Base-by-base conservation (phyloP, 805 yeast genomes). In the Pichia gijzeniarum region DNA sequence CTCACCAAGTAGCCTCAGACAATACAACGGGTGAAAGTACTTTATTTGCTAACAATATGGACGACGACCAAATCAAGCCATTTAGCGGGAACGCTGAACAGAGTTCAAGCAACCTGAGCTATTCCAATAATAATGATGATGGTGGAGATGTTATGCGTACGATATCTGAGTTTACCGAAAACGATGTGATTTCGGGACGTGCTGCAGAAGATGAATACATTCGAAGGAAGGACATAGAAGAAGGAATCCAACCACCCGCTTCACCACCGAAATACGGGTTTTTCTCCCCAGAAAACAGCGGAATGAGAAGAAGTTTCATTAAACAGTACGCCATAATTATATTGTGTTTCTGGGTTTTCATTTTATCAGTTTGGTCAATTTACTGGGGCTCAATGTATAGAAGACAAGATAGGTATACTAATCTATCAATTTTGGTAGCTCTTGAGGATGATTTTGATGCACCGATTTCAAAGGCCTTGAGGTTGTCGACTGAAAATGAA, bases 381-480 rank as follows among this genome's bases (percentile, higher is more conserved):
- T 65, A 74, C 64, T 73, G 84, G 84, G 73, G 74, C 35, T 62
- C 73, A 38, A 60, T 65, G 63, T 64, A 58, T 62, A 33, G 61
- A 8, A 55, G 73, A 48, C 31, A 43, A 35, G 7, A 45, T 40
- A 54, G 70, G 41, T 47, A 63, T 45, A 44, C 55, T 16, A 66
- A 70, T 48, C 56, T 73, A 46, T 59, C 62, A 19, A 55, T 71
- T 49, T 56, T 71, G 32, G 68, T 74, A 39, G 70, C 63, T 36
- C 53, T 71, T 25, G 73, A 68, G 42, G 69, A 67, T 39, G 59
- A 62, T 19, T 35, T 58, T 0, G 46, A 50, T 8, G 64, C 65
- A 10, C 45, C 61, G 9, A 45, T 65, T 12, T 67, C 69, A 8
- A 62, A 65, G 19, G 61, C 68, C 3, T 47, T 63, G 13, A 38